Conservation (phyloP, 2,329 filamentous ascomycete genomes). For the Apiospora phragmitis region DNA sequence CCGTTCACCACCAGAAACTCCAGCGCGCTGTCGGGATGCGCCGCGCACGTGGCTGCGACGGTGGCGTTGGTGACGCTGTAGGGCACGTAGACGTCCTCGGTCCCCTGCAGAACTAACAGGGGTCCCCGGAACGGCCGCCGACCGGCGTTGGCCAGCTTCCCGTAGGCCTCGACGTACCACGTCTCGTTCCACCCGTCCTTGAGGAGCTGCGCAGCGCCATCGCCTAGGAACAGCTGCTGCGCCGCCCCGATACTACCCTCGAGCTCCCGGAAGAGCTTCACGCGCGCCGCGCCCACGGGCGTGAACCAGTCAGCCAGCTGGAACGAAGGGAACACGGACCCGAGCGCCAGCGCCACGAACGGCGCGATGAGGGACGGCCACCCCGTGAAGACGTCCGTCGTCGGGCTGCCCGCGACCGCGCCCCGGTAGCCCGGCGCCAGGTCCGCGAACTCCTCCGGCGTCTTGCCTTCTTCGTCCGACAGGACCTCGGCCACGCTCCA, state of each 20-base stretch:
- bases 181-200: slow-evolving; percentile 22
- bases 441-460: slow-evolving; percentile 29
- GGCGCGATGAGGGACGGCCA: slow-evolving; percentile 18
- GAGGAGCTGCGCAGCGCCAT: slow-evolving; percentile 10
- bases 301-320: slow-evolving; percentile 28
- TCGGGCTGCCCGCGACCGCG: slow-evolving; percentile 32
- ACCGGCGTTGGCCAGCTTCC: slow-evolving; percentile 28
- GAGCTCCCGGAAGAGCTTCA: slow-evolving; percentile 21
- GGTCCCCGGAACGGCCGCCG: slow-evolving; percentile 35
- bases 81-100: slow-evolving; percentile 22
- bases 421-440: slow-evolving; percentile 38
- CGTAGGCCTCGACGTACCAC: slow-evolving; percentile 23
- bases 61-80: slow-evolving; percentile 17
- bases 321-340: slow-evolving; percentile 29
- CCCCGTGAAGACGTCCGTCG: slow-evolving; percentile 23
- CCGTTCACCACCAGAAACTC: slow-evolving; percentile 25
- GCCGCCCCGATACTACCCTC: slow-evolving; percentile 21
- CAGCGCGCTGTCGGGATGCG: slow-evolving; percentile 1
- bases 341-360: slow-evolving; percentile 22
- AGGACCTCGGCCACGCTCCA: slow-evolving; percentile 39
- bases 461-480: slow-evolving; percentile 13
- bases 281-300: slow-evolving; percentile 21
- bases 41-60: slow-evolving; percentile 17
- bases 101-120: slow-evolving; percentile 38
- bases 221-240: slow-evolving; percentile 18